Evolutionary conservation across 441 rosid species (phyloP), one percentile per base, ranked within the genome.

Genomic region (Pelargonium australe): DNA sequence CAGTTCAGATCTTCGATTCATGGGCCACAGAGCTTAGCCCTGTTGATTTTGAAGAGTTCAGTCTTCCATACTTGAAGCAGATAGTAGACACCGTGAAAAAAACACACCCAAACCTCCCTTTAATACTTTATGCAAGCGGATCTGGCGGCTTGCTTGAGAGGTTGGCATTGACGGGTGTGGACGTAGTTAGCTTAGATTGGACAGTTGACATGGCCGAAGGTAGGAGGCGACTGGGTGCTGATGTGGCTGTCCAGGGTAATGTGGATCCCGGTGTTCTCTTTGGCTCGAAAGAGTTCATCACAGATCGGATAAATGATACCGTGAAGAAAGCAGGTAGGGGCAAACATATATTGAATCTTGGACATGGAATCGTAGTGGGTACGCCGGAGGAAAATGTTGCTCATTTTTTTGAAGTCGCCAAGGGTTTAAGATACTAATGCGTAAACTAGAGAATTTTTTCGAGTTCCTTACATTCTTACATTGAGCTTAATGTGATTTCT

Each of bases 1-100:
- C 94, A n/a, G 99, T 94, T 61, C 97, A 94, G 67, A 88, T 94
- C 57, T 94, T 91, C 60, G 99, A 91, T 70, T 94, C 99, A 31
- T 91, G 99, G 99, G 97, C 97, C 44, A 91, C 97, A 0, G 97
- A 91, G 78, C 92, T 94, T 53, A 91, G 99, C 68, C 99, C 97
- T 2, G 89, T 88, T 31, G 99, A 91, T 77, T 94, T 91, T 72
- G 99, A 94, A 70, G 86, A 82, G 80, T 91, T 91, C 78, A 94
- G 97, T 68, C 85, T 94, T 67, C 97, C 94, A 66, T 94, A 91
- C 81, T 75, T 91, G 76, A 91, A 86, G 80, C 85, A 91, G 75
- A 94, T 94, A 5, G 96, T 94, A 65, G 83, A 85, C 68, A 76
- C 94, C 7, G 96, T 91, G 75, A 94, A 84, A 72, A 85, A 85